Base-by-base conservation (phyloP, 495 filamentous ascomycete genomes). In the Penicillium antarcticum region DNA sequence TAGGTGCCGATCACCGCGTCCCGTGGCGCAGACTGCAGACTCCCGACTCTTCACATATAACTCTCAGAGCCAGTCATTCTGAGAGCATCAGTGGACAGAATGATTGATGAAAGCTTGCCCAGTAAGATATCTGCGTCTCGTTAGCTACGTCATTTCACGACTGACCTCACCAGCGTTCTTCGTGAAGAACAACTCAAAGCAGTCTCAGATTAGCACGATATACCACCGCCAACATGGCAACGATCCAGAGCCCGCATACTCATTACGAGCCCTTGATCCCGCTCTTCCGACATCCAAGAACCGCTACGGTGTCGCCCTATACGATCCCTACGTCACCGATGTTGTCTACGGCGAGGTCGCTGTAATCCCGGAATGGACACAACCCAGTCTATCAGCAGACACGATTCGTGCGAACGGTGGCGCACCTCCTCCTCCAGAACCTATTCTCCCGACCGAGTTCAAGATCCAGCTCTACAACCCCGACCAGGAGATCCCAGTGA, bases 81-180 rank as follows among this genome's bases (percentile, higher is more conserved):
- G 19, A 23, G 14, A 26, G 36, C 14, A 5, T 17, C 48, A 46
- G 5, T 31, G 34, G 44, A 29, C 34, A 51, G 78, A 4, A 96
- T 96, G 91, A 80, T 98, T 46, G 94, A 98, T 82, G 89, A 95
- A 68, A 95, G 91, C 67, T 80, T 98, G 4, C 94, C 94, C 53
- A 91, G 85, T 87, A 75, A 62, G 66, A 14, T 16, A 42, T 9
- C 7, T 23, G 24, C 13, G 21, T 23, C 4, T 38, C n/a, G 3
- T 21, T 10, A 7, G 35, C 48, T 52, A 61, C 62, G 56, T 65
- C 59, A 65, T 62, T 36, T 12, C 58, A 44, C 65, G 52, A 51
- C 45, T 56, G 34, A 58, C 47, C 33, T 39, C 58, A 73, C 3
- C 44, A 87, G 83, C 84, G 39, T 88, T 87, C 76, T 85, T 83